Evolutionary conservation across 2,329 filamentous ascomycete genomes (phyloP), one percentile per base, ranked within the genome.

Genomic region (Sclerotiophoma versabilis): DNA sequence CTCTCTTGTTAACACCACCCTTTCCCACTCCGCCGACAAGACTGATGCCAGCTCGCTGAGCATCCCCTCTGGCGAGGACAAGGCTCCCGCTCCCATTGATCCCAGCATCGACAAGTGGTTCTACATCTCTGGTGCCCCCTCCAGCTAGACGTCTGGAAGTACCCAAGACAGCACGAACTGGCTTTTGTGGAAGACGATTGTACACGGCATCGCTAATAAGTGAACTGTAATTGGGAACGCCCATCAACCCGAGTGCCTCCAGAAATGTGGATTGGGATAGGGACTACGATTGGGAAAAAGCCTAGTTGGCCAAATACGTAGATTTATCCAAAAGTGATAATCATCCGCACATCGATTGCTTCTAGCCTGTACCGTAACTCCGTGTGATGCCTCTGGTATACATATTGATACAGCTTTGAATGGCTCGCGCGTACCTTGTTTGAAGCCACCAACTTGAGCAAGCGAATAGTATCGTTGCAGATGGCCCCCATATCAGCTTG

Each of bases 21-120:
- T 96, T 65, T 75, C 81, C 63, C 83, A 90, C 79, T 96, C 92
- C 59, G 79, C 85, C 67, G 86, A 87, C 80, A 89, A 88, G 70
- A 84, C 91, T 71, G 82, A 87, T 62, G 78, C 85, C 62, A 82
- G 83, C 72, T 83, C 90, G 79, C 83, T 96, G 61, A 87, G 86
- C 74, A 87, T 99, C 66, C 91, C 92, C 57, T 74, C 84, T 62
- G 83, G 90, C 80, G 85, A 97, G 86, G 88, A 96, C 73, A 83
- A 96, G 54, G 77, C 85, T 50, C 87, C 95, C 57, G 93, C 89
- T 64, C 93, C 93, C 74, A 96, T 99, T 70, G 95, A 99, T 76
- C 85, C 87, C 76, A 96, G 89, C 80, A 96, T 98, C 75, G 95
- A 99, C 87, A 99, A 99, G 88, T 99, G 95, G 95, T 99, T 99